Conservation (phyloP, 1,284 basidiomycete genomes). For the Trichosporon sp. region DNA sequence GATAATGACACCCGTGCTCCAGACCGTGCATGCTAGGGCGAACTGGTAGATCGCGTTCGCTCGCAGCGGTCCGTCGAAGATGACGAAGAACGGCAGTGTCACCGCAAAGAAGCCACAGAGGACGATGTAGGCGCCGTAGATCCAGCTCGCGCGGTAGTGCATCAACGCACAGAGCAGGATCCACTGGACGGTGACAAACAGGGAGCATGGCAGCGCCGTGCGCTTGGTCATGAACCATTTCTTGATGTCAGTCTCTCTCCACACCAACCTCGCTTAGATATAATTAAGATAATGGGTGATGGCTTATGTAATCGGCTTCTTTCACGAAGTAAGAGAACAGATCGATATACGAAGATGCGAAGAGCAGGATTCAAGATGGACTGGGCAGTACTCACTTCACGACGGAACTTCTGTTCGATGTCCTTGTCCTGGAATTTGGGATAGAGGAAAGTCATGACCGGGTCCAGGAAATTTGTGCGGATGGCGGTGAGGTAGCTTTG, state of each 20-base stretch:
- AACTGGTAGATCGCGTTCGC: conserved; percentile 33
- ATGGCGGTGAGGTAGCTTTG: not conserved
- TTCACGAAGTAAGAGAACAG: not conserved
- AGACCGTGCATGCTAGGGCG: conserved; percentile 33
- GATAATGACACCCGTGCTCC: conserved; percentile 37
- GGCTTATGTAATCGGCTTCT: not conserved
- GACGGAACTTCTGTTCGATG: conserved; percentile 40
- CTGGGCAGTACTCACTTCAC: conserved; percentile 27
- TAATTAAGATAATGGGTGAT: not conserved
- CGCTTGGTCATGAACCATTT: conserved; percentile 21
- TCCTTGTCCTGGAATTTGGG: conserved; percentile 35
- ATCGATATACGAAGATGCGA: not conserved
- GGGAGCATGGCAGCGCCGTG: conserved; percentile 18
- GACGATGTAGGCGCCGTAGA: conserved; percentile 33
- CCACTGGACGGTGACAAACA: conserved; percentile 41
- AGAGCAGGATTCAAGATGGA: not conserved
- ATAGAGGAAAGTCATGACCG: not conserved
- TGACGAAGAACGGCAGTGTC: conserved; percentile 35
- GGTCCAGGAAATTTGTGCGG: not conserved
- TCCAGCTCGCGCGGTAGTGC: conserved; percentile 15
- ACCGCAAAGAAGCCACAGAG: conserved; percentile 38
- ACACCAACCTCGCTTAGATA: not conserved
- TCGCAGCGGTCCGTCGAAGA: conserved; percentile 25
- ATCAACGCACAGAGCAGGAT: conserved; percentile 31
- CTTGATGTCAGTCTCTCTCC: conserved; percentile 13